A percentile compares a stretch with the other conserved stretches of the same genome.
Conservation (phyloP, 139 green algal genomes). For the Micractinium sp. region DNA sequence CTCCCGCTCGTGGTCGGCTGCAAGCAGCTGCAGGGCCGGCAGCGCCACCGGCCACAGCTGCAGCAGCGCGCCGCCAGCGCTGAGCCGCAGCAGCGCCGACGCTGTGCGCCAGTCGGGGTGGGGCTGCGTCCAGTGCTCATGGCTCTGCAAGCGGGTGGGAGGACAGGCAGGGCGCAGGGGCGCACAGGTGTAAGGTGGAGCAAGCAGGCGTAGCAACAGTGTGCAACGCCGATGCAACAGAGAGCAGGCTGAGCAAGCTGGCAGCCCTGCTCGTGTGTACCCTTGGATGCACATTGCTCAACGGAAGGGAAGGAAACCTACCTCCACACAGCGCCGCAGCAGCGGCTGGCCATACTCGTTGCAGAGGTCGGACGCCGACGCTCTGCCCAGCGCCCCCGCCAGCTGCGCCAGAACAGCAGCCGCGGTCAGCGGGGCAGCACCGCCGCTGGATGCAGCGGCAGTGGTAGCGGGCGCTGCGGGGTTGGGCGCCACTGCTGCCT, state of each 20-base stretch:
- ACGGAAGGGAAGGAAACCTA: not conserved
- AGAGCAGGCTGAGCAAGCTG: not conserved
- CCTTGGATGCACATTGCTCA: too few species aligned
- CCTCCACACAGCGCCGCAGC: slow-evolving; percentile 2
- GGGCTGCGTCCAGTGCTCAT: slow-evolving; percentile 38
- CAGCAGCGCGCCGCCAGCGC: slow-evolving; percentile 28
- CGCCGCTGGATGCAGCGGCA: not conserved
- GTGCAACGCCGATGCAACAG: not conserved
- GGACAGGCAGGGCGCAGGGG: not conserved
- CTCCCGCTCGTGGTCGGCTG: slow-evolving; percentile 51
- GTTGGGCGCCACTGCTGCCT: not conserved
- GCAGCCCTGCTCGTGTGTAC: not conserved
- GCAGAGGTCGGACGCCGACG: slow-evolving; percentile 36
- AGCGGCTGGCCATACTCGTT: slow-evolving; percentile 41
- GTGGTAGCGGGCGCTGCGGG: not conserved
- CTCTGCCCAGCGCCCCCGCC: slow-evolving; percentile 31
- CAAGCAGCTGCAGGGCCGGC: slow-evolving; percentile 33
- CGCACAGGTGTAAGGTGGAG: not conserved
- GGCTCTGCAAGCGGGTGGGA: slow-evolving; percentile 2
- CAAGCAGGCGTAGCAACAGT: not conserved
- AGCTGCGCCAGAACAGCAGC: slow-evolving; percentile 33
- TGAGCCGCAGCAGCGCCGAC: slow-evolving; percentile 58
- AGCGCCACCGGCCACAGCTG: slow-evolving; percentile 45
- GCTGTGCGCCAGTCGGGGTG: slow-evolving; percentile 52
- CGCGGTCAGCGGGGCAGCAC: slow-evolving; percentile 3